phyloP scores from a whole-genome alignment of 176 grass and related monocot species.

The Hsuehochloa calcarea region DNA sequence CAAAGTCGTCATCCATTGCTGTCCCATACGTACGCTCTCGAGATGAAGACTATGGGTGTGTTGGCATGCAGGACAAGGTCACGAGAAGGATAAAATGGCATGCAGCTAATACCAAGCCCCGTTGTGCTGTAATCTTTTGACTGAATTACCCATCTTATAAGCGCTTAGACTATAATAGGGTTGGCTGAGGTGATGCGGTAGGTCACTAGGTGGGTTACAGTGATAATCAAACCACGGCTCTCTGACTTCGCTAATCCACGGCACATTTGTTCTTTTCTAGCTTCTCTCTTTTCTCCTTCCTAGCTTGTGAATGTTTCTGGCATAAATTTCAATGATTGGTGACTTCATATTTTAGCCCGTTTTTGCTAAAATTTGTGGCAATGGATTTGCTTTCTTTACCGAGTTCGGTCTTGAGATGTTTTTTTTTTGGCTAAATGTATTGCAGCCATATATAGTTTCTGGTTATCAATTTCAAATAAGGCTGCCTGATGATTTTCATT shows the following conservation, averaged over 20 bases:
- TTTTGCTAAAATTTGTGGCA: background rate
- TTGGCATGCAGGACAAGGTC: background rate
- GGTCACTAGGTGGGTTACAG: background rate
- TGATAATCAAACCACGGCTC: background rate
- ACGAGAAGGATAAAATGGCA: background rate
- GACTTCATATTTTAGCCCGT: background rate
- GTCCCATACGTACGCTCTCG: conserved; percentile 24
- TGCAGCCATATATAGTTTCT: background rate
- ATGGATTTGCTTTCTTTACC: background rate
- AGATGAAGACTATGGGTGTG: too few species aligned
- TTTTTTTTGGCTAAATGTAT: background rate
- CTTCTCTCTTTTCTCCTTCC: too few species aligned
- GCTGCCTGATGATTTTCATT: background rate
- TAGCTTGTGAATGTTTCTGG: background rate
- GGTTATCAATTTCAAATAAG: background rate
- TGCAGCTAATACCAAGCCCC: background rate
- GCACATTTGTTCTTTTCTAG: too few species aligned
- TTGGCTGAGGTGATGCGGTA: background rate
- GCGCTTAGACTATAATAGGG: background rate
- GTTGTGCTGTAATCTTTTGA: background rate
- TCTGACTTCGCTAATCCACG: background rate
- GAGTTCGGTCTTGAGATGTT: background rate
- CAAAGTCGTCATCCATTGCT: conserved; percentile 14
- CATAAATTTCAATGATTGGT: background rate
- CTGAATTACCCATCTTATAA: background rate